Percentiles rank a stretch among this genome's conserved stretches.
Conservation (phyloP, 345 rosid species). For the Aquilaria yunnanensis region DNA sequence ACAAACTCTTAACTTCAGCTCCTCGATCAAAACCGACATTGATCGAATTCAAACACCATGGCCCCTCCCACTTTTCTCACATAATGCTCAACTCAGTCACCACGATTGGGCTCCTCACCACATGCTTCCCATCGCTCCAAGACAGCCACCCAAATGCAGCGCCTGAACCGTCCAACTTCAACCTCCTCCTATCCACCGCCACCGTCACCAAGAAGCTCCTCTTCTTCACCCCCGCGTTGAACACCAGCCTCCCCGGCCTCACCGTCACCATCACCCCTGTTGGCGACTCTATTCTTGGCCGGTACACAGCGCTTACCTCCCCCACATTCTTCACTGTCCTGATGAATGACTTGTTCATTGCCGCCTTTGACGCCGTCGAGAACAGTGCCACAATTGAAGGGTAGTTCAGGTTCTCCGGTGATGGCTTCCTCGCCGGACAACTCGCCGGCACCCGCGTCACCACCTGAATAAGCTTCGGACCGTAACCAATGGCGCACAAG, state of each 20-base stretch:
- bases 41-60: no score
- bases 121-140: slow-evolving; percentile 72
- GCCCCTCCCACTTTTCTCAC: no score
- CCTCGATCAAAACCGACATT: no score
- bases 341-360: slow-evolving; percentile 34
- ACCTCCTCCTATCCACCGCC: slow-evolving; percentile 38
- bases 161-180: slow-evolving; percentile 52
- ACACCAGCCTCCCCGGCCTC: slow-evolving; percentile 50
- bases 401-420: slow-evolving; percentile 68
- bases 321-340: slow-evolving; percentile 78
- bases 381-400: slow-evolving; percentile 72
- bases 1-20: no score
- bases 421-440: slow-evolving; percentile 52
- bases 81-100: slow-evolving; percentile 22
- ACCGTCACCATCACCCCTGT: slow-evolving; percentile 55
- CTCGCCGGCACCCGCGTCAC: slow-evolving; percentile 45
- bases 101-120: slow-evolving; percentile 63
- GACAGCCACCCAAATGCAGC: slow-evolving; percentile 67
- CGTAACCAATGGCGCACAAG: slow-evolving; percentile 65
- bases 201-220: slow-evolving; percentile 51
- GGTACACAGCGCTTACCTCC: slow-evolving; percentile 30
- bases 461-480: slow-evolving; percentile 62
- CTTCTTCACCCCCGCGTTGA: slow-evolving; percentile 40
- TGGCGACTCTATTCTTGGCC: slow-evolving; percentile 38
- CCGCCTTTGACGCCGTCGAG: slow-evolving; percentile 30